These are phyloP conservation scores for Auriscalpium microsporum DNA, from an alignment of 768 basidiomycete species.

Conservation along the genomic window DNA sequence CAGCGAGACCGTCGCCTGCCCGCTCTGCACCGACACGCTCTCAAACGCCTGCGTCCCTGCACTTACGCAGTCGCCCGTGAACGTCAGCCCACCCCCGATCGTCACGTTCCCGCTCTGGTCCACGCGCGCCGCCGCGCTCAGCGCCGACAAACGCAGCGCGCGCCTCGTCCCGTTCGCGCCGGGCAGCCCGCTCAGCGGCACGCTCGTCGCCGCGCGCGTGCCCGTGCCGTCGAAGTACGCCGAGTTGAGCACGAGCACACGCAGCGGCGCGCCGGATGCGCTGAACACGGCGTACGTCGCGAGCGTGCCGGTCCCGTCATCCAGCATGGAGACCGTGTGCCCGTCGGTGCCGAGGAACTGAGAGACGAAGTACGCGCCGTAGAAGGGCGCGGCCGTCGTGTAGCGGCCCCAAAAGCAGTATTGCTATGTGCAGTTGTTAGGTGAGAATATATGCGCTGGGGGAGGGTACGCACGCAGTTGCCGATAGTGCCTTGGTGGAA, in stretches of 20 bases:
- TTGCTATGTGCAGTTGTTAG: constrained; percentile 16
- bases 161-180: constrained; percentile 15
- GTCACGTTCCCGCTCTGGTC: constrained; percentile 26
- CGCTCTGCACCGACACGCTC: constrained; percentile 17
- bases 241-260: constrained; percentile 29
- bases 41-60: constrained; percentile 23
- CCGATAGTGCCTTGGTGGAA: constrained; percentile 36
- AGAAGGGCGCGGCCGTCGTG: constrained; percentile 28
- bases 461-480: constrained; percentile 24
- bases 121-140: constrained; percentile 24
- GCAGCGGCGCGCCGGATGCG: constrained; percentile 17
- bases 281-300: constrained; percentile 26
- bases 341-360: constrained; percentile 29
- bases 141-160: constrained; percentile 28
- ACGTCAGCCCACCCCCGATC: constrained; percentile 27
- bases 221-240: constrained; percentile 27
- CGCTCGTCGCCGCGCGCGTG: constrained; percentile 22
- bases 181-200: constrained; percentile 23
- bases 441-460: background rate
- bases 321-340: constrained; percentile 25
- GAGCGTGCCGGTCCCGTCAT: constrained; percentile 24
- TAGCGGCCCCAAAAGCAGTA: constrained; percentile 34
- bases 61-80: constrained; percentile 19
- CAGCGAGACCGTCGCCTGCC: constrained; percentile 21
- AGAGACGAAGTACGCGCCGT: constrained; percentile 31